Evolutionary conservation across 768 basidiomycete genomes (phyloP).

Genomic region (Hemileccinum rubropunctum): DNA sequence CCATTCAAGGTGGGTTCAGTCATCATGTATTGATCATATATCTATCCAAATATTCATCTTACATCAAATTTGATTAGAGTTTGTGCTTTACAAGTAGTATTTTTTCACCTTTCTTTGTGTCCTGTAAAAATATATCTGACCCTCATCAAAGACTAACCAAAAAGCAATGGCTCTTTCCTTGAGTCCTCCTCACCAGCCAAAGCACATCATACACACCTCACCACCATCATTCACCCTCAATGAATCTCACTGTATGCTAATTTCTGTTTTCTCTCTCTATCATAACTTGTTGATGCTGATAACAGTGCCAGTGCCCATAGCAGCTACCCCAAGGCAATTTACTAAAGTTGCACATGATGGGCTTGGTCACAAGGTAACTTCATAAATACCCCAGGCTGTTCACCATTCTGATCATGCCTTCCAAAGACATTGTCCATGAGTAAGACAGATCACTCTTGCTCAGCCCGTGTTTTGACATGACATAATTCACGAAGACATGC

Average conservation of each 20-base stretch:
- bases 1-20: not conserved
- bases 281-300: not conserved
- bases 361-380: conserved; percentile 12
- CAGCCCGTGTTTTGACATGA: conserved; percentile 2
- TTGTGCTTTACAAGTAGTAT: not conserved
- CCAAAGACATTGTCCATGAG: conserved; percentile 10
- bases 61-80: not conserved
- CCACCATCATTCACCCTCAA: not conserved
- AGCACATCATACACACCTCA: conserved; percentile 3
- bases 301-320: not conserved
- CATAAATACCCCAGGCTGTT: not conserved
- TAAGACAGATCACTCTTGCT: conserved; percentile 1
- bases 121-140: not conserved
- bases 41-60: not conserved
- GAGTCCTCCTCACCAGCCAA: conserved; percentile 6
- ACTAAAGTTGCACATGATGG: conserved; percentile 3
- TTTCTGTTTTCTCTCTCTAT: not conserved
- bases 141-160: not conserved
- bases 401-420: conserved; percentile 5
- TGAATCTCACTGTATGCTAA: conserved; percentile 12
- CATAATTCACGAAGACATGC: not conserved
- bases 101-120: not conserved
- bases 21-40: not conserved
- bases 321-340: conserved; percentile 18
- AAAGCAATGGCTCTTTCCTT: conserved; percentile 20